phyloP scores from a whole-genome alignment of 225 moss, liverwort and hornwort species.

The Sphagnum tenellum region DNA sequence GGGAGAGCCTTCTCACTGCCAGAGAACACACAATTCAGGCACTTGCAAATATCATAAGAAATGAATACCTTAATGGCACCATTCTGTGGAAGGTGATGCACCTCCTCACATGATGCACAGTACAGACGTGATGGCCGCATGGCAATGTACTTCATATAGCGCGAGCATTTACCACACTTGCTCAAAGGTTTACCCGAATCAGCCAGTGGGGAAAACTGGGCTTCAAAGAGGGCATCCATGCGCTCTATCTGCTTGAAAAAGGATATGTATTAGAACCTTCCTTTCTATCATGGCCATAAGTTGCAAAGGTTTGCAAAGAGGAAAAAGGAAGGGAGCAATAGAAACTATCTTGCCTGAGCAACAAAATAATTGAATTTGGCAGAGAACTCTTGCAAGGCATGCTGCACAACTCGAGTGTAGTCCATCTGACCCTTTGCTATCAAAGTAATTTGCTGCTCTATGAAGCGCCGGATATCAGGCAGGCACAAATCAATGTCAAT shows the following conservation, averaged over 20 bases:
- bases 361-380: slow-evolving; percentile 93
- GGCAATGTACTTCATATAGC: slow-evolving; percentile 98
- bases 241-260: slow-evolving; percentile 50
- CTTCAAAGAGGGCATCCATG: slow-evolving; percentile 91
- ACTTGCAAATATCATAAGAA: not conserved
- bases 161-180: slow-evolving; percentile 94
- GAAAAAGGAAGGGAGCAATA: not conserved
- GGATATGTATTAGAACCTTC: not conserved
- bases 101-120: slow-evolving; percentile 97
- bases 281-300: not conserved
- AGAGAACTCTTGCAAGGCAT: slow-evolving; percentile 89
- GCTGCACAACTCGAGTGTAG: slow-evolving; percentile 79
- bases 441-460: slow-evolving; percentile 95
- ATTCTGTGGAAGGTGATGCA: slow-evolving; percentile 86
- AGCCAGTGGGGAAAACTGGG: slow-evolving; percentile 91
- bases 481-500: slow-evolving; percentile 97
- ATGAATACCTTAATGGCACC: slow-evolving; percentile 80
- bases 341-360: slow-evolving; percentile 52
- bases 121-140: slow-evolving; percentile 96
- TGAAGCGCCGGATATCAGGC: slow-evolving; percentile 92
- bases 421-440: slow-evolving; percentile 92
- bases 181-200: slow-evolving; percentile 90
- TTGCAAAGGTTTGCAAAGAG: not conserved
- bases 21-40: not conserved
- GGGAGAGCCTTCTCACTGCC: no score